Evolutionary conservation across 208 protist species (phyloP), one percentile per base, ranked within the genome.

Genomic region (Trypanosoma lewisi): DNA sequence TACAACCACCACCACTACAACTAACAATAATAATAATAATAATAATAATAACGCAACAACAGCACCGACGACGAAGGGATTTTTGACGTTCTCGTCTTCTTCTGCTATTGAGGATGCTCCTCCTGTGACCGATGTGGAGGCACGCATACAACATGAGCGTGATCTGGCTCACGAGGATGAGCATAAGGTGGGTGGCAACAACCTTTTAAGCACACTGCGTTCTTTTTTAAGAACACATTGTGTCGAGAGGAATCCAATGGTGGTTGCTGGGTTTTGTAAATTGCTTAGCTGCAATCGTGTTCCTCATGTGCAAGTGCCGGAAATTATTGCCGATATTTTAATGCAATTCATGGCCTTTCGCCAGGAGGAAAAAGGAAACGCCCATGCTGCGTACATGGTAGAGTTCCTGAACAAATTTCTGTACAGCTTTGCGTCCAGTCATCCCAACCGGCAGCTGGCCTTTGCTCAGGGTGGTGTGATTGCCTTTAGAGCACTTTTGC

Each of bases 251-350:
- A 75, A 84, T 55, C 21, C 49, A 45, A 70, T 87, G 19, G 51
- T 67, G 23, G 61, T 87, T 9, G 68, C 78, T 14, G 90, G 90
- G 8, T 90, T 91, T 58, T 93, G 87, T 64, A 96, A 96, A 73
- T 73, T 96, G 47, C 75, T 96, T 19, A 91, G 83, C 50, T 88
- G 83, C 71, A 96, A 93, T 62, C 90, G 90, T 31, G 60, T 96
- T 19, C 82, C 85, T 8, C 55, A 67, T 3, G 75, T 79, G 4
- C 57, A 68, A 21, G 72, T 88, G 34, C 70, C 77, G 42, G 63
- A 77, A 27, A 69, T 94, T 4, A 59, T 96, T 17, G 72, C 82
- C 16, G 60, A 83, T 48, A 79, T 96, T 55, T 76, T 90, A 11
- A 60, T 89, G 6, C 85, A 93, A 67, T 80, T 77, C 51, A 54